Evolutionary conservation across 73 alveolate genomes (phyloP), one percentile per base, ranked within the genome.

Genomic region (Paramecium pentaurelia): DNA sequence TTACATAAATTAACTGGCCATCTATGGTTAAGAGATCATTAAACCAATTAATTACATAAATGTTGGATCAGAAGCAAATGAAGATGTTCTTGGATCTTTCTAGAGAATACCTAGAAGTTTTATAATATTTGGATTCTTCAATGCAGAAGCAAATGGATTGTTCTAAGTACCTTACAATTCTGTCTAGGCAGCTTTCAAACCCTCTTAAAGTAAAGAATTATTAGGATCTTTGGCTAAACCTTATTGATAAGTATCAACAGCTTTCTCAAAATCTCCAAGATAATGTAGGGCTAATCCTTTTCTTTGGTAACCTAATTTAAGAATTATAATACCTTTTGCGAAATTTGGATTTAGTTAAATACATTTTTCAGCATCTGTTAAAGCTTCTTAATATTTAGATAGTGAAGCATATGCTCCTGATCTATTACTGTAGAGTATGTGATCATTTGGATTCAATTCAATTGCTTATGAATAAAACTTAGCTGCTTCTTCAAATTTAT

Each of bases 401-500:
- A 90, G 84, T 11, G 95, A 90, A 58, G 92, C 95, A 44, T 90
- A 90, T 11, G 95, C 64, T 44, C 92, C 95, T 58, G 92, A 70
- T 49, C 95, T 45, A 95, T 98, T 98, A 86, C 99, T 98, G 93
- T 96, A 98, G 92, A 98, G 95, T 11, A 98, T 98, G 97, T 97
- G 99, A 93, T 97, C 99, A 70, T 85, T 58, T 44, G 99, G 99
- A 95, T 94, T 93, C 59, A 88, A 87, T 93, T 95, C 96, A 90
- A 98, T 97, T 34, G 99, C 99, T 93, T 97, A 94, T 7, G 99
- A 94, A 95, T 96, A 98, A 94, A 95, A 96, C 94, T 97, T 98
- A 87, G 96, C 93, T 30, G 99, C 99, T 87, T 98, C 97, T 71
- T 95, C 92, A 92, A 93, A 98, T 96, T 97, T 95, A 92, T 97